A percentile compares a stretch with the other conserved stretches of the same genome.
Evolutionary conservation across 768 basidiomycete genomes (phyloP).

Genomic region (Leccinum truebloodii): DNA sequence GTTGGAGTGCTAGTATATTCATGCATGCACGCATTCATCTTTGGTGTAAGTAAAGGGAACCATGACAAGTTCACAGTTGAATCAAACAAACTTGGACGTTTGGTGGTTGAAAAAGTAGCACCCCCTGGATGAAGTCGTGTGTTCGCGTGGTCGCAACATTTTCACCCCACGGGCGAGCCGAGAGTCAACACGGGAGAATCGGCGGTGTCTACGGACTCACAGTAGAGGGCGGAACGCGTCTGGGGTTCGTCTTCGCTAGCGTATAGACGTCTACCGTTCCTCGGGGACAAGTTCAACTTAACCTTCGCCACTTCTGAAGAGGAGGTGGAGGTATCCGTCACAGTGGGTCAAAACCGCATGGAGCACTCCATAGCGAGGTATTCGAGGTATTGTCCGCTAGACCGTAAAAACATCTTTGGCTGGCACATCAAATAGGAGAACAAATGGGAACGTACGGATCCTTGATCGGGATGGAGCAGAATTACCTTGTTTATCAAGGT

Average conservation of each 20-base stretch:
- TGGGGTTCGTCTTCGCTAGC: neutral
- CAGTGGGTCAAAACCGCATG: too few relatives aligned
- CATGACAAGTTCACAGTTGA: neutral
- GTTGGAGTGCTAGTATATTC: neutral
- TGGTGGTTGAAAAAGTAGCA: slow-evolving; percentile 10
- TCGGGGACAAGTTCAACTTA: too few relatives aligned
- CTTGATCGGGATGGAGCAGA: too few relatives aligned
- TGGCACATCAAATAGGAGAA: neutral
- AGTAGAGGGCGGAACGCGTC: neutral
- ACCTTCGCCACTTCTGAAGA: too few relatives aligned
- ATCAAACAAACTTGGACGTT: neutral
- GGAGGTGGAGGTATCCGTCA: neutral
- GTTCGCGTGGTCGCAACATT: neutral
- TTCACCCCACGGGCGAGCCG: neutral
- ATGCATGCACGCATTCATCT: neutral
- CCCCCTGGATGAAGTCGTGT: neutral
- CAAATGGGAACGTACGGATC: too few relatives aligned
- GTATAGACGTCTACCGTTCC: too few relatives aligned
- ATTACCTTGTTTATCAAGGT: too few relatives aligned
- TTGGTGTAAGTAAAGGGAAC: neutral
- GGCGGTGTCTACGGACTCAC: neutral
- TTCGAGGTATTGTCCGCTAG: neutral
- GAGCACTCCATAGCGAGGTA: neutral
- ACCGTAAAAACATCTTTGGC: neutral
- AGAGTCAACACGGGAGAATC: neutral